phyloP scores from a whole-genome alignment of 305 asterid genomes.

The Rubia tinctorum region DNA sequence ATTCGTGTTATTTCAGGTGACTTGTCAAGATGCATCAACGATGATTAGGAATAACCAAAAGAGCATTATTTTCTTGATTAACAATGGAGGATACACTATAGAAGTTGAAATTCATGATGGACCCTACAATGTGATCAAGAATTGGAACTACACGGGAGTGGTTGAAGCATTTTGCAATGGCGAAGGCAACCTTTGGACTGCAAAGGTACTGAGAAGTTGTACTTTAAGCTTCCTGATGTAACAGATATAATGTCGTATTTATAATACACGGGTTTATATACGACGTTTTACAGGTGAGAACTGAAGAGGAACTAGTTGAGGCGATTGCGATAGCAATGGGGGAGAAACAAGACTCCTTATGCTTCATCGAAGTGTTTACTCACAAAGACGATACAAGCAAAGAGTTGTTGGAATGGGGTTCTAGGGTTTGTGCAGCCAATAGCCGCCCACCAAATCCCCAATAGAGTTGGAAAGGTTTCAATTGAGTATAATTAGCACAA shows the following conservation, averaged over 20 bases:
- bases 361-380: constrained; percentile 41
- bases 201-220: constrained; percentile 13
- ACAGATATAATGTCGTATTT: not conserved
- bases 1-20: constrained; percentile 21
- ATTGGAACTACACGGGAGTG: constrained; percentile 35
- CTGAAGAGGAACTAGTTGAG: constrained; percentile 30
- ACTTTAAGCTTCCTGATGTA: not conserved
- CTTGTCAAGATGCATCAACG: constrained; percentile 39
- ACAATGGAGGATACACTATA: constrained; percentile 40
- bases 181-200: constrained; percentile 40
- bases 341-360: constrained; percentile 33
- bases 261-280: not conserved
- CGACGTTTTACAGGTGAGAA: constrained; percentile 22
- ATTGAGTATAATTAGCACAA: too few relatives aligned
- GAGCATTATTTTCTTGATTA: constrained; percentile 34
- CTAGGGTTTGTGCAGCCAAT: constrained; percentile 36
- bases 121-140: constrained; percentile 41
- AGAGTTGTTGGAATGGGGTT: constrained; percentile 46
- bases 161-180: constrained; percentile 37
- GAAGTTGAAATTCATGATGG: constrained; percentile 46
- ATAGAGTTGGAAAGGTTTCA: not conserved
- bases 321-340: constrained; percentile 34
- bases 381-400: constrained; percentile 46
- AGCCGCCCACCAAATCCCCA: constrained; percentile 42
- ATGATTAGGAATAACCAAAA: constrained; percentile 34